Evolutionary conservation across 192 early-diverging fungal genomes (phyloP).

Genomic region (Podila horticola): DNA sequence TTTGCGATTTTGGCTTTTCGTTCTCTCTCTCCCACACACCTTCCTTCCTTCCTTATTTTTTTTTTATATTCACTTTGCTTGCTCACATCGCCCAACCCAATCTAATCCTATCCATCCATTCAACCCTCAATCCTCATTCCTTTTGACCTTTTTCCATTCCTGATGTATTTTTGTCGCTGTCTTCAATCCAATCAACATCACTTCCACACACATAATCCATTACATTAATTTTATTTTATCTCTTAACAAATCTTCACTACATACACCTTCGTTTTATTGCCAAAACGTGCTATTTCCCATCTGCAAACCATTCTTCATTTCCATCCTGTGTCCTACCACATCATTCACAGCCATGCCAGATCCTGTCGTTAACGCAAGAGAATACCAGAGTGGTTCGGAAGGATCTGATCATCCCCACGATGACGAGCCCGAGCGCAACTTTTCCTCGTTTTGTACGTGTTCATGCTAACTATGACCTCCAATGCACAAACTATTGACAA

Average conservation of each 20-base stretch:
- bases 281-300: neutral
- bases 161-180: too few relatives aligned
- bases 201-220: neutral
- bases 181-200: neutral
- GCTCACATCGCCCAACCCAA: neutral
- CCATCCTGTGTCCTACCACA: neutral
- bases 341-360: constrained; percentile 26
- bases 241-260: too few relatives aligned
- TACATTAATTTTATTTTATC: too few relatives aligned
- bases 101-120: neutral
- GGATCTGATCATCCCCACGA: constrained; percentile 47
- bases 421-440: constrained; percentile 36
- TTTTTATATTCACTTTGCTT: neutral
- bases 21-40: too few relatives aligned
- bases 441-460: constrained; percentile 32
- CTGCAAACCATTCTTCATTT: neutral
- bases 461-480: neutral
- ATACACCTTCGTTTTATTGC: too few relatives aligned
- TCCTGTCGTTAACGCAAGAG: constrained; percentile 27
- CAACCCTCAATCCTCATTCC: neutral
- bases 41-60: neutral
- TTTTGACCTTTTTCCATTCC: too few relatives aligned
- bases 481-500: neutral
- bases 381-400: constrained; percentile 31
- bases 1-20: too few relatives aligned